Percentiles rank a stretch among this genome's conserved stretches.
phyloP scores from a whole-genome alignment of 176 grass and related monocot genomes.

The Luzula sylvatica region DNA sequence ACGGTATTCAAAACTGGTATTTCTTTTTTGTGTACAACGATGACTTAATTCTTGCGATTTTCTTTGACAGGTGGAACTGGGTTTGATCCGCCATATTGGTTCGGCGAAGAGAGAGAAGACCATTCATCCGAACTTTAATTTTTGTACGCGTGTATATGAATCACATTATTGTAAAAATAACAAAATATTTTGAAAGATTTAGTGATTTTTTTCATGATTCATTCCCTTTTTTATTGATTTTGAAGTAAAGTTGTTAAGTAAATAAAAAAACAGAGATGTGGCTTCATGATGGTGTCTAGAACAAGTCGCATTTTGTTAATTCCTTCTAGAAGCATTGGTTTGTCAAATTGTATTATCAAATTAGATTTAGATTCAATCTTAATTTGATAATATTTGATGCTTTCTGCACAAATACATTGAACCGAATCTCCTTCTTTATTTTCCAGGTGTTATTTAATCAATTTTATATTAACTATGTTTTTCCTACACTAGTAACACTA shows the following conservation, averaged over 20 bases:
- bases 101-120: conserved; percentile 47
- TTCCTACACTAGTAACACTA: neutral
- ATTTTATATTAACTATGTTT: neutral
- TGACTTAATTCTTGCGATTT: neutral
- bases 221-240: neutral
- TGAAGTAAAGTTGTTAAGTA: no score
- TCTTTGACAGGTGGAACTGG: conserved; percentile 45
- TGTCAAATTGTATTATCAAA: no score
- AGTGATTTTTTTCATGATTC: neutral
- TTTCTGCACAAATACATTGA: neutral
- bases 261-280: no score
- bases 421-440: neutral
- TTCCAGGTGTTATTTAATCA: neutral
- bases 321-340: no score
- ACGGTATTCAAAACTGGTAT: no score
- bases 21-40: no score
- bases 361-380: no score
- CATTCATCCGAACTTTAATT: conserved; percentile 6
- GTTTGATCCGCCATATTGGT: conserved; percentile 87
- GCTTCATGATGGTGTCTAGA: no score
- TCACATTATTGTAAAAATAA: neutral
- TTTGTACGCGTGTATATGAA: neutral
- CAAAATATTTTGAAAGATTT: neutral
- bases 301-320: no score
- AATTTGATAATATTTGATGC: no score